Conservation (phyloP, 2,329 filamentous ascomycete genomes). For the Aspergillus phoenicis region DNA sequence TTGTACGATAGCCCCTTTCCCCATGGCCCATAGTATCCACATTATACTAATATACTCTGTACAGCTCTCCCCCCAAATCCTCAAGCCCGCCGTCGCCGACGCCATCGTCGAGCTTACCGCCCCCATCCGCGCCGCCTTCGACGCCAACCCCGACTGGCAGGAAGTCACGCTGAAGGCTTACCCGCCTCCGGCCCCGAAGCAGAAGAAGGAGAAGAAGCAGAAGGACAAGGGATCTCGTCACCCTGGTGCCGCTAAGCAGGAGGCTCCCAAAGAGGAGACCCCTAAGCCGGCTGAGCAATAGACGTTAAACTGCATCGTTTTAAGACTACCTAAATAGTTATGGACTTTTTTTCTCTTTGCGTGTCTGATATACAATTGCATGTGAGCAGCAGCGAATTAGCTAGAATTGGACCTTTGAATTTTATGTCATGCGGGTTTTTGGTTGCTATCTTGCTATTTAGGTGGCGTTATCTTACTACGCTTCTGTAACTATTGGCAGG, state of each 20-base stretch:
- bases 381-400: too few species aligned
- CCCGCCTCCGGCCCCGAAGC: slow-evolving; percentile 69
- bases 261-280: not conserved
- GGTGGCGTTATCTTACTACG: too few species aligned
- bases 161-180: slow-evolving; percentile 76
- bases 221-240: slow-evolving; percentile 73
- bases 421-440: too few species aligned
- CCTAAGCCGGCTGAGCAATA: not conserved
- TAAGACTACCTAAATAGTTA: too few species aligned
- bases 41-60: slow-evolving; percentile 13
- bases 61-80: slow-evolving; percentile 76
- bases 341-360: too few species aligned
- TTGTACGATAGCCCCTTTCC: slow-evolving; percentile 56
- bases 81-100: slow-evolving; percentile 81
- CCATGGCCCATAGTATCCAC: not conserved
- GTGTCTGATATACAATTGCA: too few species aligned
- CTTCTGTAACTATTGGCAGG: too few species aligned
- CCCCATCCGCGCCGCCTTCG: slow-evolving; percentile 75
- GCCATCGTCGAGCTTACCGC: slow-evolving; percentile 73
- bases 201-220: slow-evolving; percentile 72
- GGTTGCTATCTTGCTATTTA: too few species aligned
- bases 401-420: too few species aligned
- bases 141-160: slow-evolving; percentile 76
- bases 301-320: not conserved
- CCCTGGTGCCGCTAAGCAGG: slow-evolving; percentile 36